Base-by-base conservation (phyloP, 1,284 basidiomycete species). In the Ceratorhiza oryzae-sativae region DNA sequence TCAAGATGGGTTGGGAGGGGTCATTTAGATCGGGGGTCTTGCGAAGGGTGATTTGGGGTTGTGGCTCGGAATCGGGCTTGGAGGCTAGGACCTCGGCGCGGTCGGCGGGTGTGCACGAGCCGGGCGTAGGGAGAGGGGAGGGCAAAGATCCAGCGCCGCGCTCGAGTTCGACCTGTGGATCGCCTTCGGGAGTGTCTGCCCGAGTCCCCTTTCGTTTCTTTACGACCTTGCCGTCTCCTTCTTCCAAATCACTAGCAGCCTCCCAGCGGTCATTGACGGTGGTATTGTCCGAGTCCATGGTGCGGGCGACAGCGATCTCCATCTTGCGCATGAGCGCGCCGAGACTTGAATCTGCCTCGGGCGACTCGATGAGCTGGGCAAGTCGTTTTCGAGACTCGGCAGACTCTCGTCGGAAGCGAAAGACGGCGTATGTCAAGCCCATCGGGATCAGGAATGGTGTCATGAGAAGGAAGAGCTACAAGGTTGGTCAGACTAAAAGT, bases 371-470 rank as follows among this genome's bases (percentile, higher is more conserved):
- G 27, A 92, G 83, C 2, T 84, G 76, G 73, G 82, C 83, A 71
- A 93, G 86, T 32, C 90, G 88, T 25, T 80, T 80, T 12, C 85
- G 86, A 2, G 90, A 92, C 0, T 82, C 81, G 42, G 80, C 83
- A 0, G 87, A 80, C 18, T 87, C 83, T 34, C 87, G 80, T 2
- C 85, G 80, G 36, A 92, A 80, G 10, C 86, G 86, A 36, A 87
- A 61, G 46, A 89, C 51, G 30, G 80, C 79, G 8, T 89, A 77
- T 1, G 84, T 81, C 27, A 92, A 36, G 56, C 88, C 77, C 8
- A 87, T 76, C 0, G 92, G 91, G 4, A 92, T 76, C 3, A 94
- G 78, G 36, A 93, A 56, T 0, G 93, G 89, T 10, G 92, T 81
- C 15, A 87, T 62, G 2, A 80, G 71, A 75, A 87, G 86, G 12